Conservation (phyloP, 164 flowering plant genomes). For the Dillenia suffruticosa region DNA sequence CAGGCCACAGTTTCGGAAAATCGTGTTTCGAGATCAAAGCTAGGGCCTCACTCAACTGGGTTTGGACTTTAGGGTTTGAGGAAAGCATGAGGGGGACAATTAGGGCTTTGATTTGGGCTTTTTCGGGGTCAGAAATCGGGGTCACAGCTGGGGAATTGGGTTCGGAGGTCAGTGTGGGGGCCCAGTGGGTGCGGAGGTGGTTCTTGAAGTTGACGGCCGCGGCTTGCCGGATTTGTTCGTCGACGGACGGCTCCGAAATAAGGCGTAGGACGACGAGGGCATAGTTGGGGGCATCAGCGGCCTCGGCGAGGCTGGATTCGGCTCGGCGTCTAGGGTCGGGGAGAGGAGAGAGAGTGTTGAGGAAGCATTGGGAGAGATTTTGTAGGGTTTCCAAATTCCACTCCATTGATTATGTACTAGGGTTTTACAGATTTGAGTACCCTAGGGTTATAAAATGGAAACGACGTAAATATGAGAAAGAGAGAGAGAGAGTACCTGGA, state of each 20-base stretch:
- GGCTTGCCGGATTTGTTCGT: conserved; percentile 73
- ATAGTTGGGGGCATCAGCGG: conserved; percentile 61
- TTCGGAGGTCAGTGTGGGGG: conserved; percentile 17
- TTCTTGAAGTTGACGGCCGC: conserved; percentile 94
- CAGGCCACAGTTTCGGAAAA: conserved; percentile 81
- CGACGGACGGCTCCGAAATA: conserved; percentile 56
- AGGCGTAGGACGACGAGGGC: conserved; percentile 81
- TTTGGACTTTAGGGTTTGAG: conserved; percentile 50
- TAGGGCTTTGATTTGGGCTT: conserved; percentile 69
- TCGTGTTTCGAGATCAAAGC: conserved; percentile 77
- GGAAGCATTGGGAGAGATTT: conserved; percentile 73
- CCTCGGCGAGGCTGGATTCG: conserved; percentile 61
- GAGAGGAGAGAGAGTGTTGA: conserved; percentile 65
- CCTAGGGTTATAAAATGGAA: too few relatives aligned
- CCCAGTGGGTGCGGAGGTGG: conserved; percentile 72
- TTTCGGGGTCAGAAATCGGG: conserved; percentile 53
- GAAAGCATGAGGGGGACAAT: conserved; percentile 79
- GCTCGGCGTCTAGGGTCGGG: conserved; percentile 81
- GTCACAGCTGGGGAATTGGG: conserved; percentile 8
- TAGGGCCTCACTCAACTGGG: conserved; percentile 85
- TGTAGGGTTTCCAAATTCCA: conserved; percentile 60
- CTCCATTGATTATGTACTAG: conserved; percentile 30
- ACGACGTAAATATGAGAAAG: too few relatives aligned
- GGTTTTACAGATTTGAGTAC: conserved; percentile 1
- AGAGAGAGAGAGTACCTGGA: too few relatives aligned